These are phyloP conservation scores for Chlorociboria aeruginascens DNA, from an alignment of 495 filamentous ascomycete genomes.

Conservation along the genomic window DNA sequence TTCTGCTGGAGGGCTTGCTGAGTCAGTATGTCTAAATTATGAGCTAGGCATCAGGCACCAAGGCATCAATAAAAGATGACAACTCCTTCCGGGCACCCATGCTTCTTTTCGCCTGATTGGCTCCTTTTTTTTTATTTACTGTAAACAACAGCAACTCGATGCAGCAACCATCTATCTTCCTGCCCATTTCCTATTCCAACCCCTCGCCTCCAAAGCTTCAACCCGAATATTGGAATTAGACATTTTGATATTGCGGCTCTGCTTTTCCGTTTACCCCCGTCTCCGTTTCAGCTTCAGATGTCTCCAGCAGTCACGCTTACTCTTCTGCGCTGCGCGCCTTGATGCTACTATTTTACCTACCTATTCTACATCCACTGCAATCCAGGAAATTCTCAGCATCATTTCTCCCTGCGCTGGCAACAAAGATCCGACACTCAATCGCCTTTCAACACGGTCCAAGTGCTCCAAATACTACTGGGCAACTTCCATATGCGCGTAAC, in stretches of 20 bases:
- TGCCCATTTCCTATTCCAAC: not conserved
- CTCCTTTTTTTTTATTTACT: not conserved
- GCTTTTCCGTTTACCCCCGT: conserved; percentile 2
- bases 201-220: conserved; percentile 3
- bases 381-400: not conserved
- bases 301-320: too few relatives aligned
- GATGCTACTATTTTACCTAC: too few relatives aligned
- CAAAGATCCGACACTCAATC: not conserved
- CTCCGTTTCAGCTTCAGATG: not conserved
- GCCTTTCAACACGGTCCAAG: not conserved
- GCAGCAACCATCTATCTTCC: too few relatives aligned
- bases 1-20: conserved; percentile 10
- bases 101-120: not conserved
- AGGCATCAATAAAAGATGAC: too few relatives aligned
- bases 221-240: conserved; percentile 1
- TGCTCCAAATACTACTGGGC: not conserved
- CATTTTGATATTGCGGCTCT: conserved; percentile 5
- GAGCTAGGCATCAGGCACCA: not conserved
- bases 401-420: not conserved
- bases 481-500: conserved; percentile 10
- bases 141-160: conserved; percentile 1
- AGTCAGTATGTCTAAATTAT: too few relatives aligned
- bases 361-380: conserved; percentile 1
- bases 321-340: conserved; percentile 10
- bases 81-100: too few relatives aligned